Conservation (phyloP, 108 stramenopile species). For the Mayamaea pseudoterrestris region DNA sequence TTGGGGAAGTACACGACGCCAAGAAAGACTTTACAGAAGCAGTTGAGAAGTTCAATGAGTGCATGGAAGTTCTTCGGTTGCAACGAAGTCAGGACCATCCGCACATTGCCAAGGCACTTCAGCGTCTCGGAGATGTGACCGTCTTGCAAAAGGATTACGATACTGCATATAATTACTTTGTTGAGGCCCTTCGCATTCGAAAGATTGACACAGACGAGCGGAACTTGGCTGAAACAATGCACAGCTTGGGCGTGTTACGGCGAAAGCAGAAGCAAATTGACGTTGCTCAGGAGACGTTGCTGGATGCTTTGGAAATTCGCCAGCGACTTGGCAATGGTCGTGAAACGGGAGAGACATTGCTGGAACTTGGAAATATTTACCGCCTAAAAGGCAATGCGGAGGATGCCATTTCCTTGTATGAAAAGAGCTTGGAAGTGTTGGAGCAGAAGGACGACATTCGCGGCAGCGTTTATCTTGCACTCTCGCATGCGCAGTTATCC, state of each 20-base stretch:
- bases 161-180: constrained; percentile 24
- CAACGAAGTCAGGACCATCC: constrained; percentile 20
- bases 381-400: constrained; percentile 24
- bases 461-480: constrained; percentile 10
- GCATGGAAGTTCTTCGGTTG: constrained; percentile 18
- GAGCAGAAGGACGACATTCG: constrained; percentile 4
- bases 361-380: constrained; percentile 46
- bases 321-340: constrained; percentile 18
- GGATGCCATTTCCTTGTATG: constrained; percentile 28
- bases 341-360: constrained; percentile 31
- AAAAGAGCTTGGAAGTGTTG: constrained; percentile 26
- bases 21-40: constrained; percentile 13
- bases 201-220: constrained; percentile 24
- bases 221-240: constrained; percentile 32
- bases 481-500: constrained; percentile 10
- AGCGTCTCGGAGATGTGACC: constrained; percentile 30
- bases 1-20: constrained; percentile 25
- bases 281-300: constrained; percentile 17
- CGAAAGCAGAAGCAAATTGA: constrained; percentile 23
- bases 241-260: constrained; percentile 29
- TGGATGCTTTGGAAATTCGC: constrained; percentile 37
- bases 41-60: constrained; percentile 36
- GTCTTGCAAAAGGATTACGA: constrained; percentile 17
- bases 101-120: constrained; percentile 29
- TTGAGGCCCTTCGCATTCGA: constrained; percentile 31